These are phyloP conservation scores for Aureococcus anophagefferens DNA, from an alignment of 108 stramenopile genomes.

Conservation along the genomic window DNA sequence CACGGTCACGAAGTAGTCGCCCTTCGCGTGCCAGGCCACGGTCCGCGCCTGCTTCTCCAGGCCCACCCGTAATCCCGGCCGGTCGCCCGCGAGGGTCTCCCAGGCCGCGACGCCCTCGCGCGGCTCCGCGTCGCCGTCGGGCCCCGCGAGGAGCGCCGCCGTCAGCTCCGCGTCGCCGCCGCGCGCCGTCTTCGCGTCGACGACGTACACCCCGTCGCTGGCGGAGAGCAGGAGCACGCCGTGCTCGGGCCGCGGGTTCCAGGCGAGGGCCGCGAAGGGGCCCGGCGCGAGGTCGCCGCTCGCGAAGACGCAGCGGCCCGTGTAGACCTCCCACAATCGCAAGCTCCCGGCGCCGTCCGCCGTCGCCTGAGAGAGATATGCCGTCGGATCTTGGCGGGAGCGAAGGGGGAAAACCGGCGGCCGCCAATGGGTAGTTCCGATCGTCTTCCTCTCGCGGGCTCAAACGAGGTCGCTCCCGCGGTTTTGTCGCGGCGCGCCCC, in stretches of 20 bases:
- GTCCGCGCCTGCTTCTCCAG: constrained; percentile 58
- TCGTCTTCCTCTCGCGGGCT: too few relatives aligned
- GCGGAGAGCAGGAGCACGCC: constrained; percentile 69
- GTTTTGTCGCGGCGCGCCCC: too few relatives aligned
- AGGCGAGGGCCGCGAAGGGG: constrained; percentile 63
- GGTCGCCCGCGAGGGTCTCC: not conserved
- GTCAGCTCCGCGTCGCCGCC: constrained; percentile 65
- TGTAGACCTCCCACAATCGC: constrained; percentile 88
- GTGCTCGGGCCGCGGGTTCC: constrained; percentile 81
- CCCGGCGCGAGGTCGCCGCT: not conserved
- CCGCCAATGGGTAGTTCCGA: too few relatives aligned
- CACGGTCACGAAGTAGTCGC: constrained; percentile 93
- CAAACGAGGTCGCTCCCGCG: too few relatives aligned
- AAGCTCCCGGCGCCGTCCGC: constrained; percentile 79
- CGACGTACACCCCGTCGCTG: constrained; percentile 58
- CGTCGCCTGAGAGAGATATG: constrained; percentile 22
- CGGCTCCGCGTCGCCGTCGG: constrained; percentile 15
- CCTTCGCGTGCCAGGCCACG: constrained; percentile 86
- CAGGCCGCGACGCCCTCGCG: not conserved
- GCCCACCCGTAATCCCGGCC: too few relatives aligned
- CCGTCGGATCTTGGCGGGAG: too few relatives aligned
- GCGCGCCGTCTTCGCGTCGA: constrained; percentile 76
- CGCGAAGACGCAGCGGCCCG: constrained; percentile 38
- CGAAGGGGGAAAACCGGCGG: too few relatives aligned
- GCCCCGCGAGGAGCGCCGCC: constrained; percentile 62